These are phyloP conservation scores for Decorospora gaudefroyi DNA, from an alignment of 2,329 filamentous ascomycete genomes.

Conservation along the genomic window DNA sequence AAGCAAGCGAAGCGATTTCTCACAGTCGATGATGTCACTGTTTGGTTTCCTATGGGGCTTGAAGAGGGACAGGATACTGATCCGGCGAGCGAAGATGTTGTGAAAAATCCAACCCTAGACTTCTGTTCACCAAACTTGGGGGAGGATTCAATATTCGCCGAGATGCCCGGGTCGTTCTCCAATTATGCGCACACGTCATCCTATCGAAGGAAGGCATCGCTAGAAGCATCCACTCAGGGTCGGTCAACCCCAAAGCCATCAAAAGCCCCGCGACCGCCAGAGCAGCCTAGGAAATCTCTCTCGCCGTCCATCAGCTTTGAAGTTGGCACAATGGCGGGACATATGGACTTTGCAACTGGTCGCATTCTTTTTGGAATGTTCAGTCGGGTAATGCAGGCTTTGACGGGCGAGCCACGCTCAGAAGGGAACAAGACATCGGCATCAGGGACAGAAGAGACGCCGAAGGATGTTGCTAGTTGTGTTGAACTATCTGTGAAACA, in stretches of 20 bases:
- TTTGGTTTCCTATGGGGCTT: slow-evolving; percentile 47
- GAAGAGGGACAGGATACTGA: slow-evolving; percentile 14
- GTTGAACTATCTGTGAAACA: slow-evolving; percentile 34
- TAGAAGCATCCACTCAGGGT: slow-evolving; percentile 29
- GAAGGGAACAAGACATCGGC: neutral
- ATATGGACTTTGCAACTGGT: slow-evolving; percentile 45
- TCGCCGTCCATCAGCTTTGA: slow-evolving; percentile 34
- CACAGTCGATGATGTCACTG: slow-evolving; percentile 44
- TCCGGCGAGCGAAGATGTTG: slow-evolving; percentile 9
- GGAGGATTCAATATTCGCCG: slow-evolving; percentile 46
- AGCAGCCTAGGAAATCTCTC: slow-evolving; percentile 14
- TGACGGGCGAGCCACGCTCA: slow-evolving; percentile 16
- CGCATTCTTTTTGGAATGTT: slow-evolving; percentile 43
- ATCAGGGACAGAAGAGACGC: slow-evolving; percentile 1
- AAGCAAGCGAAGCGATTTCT: slow-evolving; percentile 42
- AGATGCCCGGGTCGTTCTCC: slow-evolving; percentile 56
- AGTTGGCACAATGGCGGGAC: slow-evolving; percentile 41
- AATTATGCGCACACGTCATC: slow-evolving; percentile 52
- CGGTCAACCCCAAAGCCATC: slow-evolving; percentile 16
- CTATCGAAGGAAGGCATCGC: slow-evolving; percentile 31
- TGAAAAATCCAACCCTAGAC: slow-evolving; percentile 23
- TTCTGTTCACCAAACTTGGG: slow-evolving; percentile 39
- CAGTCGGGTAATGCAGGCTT: slow-evolving; percentile 27
- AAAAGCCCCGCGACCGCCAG: slow-evolving; percentile 6
- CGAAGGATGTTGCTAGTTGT: slow-evolving; percentile 6